A percentile compares a stretch with the other conserved stretches of the same genome.
Conservation (phyloP, 768 basidiomycete species). For the Tricholoma furcatifolium region DNA sequence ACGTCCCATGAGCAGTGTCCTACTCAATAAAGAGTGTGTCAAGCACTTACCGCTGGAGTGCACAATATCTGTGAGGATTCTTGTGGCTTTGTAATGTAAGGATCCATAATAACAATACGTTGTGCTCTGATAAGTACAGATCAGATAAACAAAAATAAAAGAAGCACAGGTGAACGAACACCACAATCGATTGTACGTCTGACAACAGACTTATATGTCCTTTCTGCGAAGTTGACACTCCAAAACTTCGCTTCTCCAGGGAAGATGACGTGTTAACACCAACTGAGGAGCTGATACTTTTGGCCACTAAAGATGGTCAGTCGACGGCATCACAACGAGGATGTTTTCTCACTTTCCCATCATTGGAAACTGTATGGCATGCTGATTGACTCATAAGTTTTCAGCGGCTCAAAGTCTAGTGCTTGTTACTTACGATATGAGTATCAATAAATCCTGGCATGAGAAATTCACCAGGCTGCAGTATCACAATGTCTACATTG, state of each 20-base stretch:
- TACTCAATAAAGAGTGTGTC: background rate
- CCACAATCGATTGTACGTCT: constrained; percentile 73
- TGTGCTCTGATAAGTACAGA: constrained; percentile 69
- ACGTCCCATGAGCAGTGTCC: background rate
- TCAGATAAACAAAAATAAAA: constrained; percentile 3
- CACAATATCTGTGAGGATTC: constrained; percentile 75
- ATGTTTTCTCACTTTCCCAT: constrained; percentile 49
- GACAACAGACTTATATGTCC: constrained; percentile 71
- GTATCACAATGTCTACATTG: constrained; percentile 39
- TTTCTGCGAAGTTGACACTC: constrained; percentile 66
- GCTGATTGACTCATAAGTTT: constrained; percentile 37
- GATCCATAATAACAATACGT: constrained; percentile 92
- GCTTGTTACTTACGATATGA: constrained; percentile 63
- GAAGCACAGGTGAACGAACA: constrained; percentile 42
- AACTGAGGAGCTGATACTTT: constrained; percentile 84
- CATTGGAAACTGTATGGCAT: constrained; percentile 80
- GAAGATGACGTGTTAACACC: constrained; percentile 84
- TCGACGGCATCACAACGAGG: background rate
- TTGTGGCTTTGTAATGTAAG: constrained; percentile 78
- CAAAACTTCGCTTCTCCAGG: constrained; percentile 80
- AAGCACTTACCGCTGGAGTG: constrained; percentile 47
- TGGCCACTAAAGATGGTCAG: constrained; percentile 55
- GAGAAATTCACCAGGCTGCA: constrained; percentile 62
- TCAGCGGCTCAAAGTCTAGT: background rate
- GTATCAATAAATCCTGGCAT: constrained; percentile 92